phyloP scores from a whole-genome alignment of 208 protist genomes.

The Plasmodiophora brassicae region DNA sequence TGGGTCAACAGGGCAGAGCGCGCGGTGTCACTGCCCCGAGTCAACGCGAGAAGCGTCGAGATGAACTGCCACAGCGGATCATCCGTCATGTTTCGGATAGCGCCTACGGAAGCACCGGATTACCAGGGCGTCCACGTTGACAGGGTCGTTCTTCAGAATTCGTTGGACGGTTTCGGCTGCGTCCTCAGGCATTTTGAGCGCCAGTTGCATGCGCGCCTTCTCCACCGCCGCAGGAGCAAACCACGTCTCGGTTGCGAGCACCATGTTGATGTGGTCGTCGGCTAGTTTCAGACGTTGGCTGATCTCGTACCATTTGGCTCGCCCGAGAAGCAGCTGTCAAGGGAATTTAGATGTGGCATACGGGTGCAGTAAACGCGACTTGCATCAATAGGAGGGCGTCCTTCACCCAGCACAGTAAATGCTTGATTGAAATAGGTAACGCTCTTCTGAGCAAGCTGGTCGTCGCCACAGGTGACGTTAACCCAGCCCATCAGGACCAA shows the following conservation, averaged over 20 bases:
- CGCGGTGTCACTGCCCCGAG: too few relatives aligned
- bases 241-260: not conserved
- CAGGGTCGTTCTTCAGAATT: conserved; percentile 14
- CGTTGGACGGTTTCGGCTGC: not conserved
- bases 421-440: not conserved
- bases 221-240: not conserved
- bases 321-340: not conserved
- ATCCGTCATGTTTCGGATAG: too few relatives aligned
- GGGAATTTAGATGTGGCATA: not conserved
- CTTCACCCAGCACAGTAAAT: not conserved
- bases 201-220: not conserved
- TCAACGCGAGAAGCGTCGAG: too few relatives aligned
- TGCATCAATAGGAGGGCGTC: not conserved
- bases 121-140: not conserved
- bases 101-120: too few relatives aligned
- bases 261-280: not conserved
- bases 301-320: conserved; percentile 24
- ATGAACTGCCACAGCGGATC: too few relatives aligned
- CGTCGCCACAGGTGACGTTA: not conserved
- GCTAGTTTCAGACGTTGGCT: not conserved
- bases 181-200: not conserved
- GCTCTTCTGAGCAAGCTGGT: not conserved
- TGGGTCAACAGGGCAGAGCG: too few relatives aligned
- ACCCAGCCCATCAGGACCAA: not conserved
- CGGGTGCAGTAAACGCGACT: not conserved